Conservation (phyloP, 257 asterid species). For the Prunella vulgaris region DNA sequence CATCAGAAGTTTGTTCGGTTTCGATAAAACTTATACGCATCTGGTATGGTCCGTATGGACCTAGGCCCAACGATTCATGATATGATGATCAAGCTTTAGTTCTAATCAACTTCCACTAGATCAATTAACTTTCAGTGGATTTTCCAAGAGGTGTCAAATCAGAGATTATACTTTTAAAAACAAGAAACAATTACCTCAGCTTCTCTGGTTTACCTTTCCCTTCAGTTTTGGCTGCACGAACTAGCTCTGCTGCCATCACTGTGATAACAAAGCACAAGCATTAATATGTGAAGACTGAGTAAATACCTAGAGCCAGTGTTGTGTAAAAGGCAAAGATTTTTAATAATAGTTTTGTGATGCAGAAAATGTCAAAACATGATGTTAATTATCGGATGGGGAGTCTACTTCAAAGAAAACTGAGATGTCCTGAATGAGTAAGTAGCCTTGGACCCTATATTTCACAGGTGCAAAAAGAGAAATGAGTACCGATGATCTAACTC, state of each 20-base stretch:
- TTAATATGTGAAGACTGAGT: slow-evolving; percentile 11
- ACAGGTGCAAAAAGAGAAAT: background rate
- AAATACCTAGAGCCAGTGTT: background rate
- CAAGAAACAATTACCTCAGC: slow-evolving; percentile 53
- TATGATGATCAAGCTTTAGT: slow-evolving; percentile 2
- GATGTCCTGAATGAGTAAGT: no score
- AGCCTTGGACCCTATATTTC: background rate
- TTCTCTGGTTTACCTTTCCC: slow-evolving; percentile 64
- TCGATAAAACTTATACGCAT: background rate
- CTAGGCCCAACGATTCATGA: background rate
- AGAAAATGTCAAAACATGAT: background rate
- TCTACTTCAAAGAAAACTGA: background rate
- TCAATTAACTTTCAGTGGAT: background rate
- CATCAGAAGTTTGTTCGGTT: background rate
- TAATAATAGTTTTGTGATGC: background rate
- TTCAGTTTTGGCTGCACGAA: slow-evolving; percentile 62
- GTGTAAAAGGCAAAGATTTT: background rate
- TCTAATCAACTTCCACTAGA: background rate
- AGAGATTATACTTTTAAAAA: background rate
- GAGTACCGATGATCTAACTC: background rate
- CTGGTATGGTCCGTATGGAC: background rate
- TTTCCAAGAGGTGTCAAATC: background rate
- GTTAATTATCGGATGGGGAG: background rate
- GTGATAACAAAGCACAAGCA: slow-evolving; percentile 23
- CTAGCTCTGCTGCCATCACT: slow-evolving; percentile 99